Evolutionary conservation across 805 yeast species (phyloP), one percentile per base, ranked within the genome.

Genomic region (Lachancea nothofagi): DNA sequence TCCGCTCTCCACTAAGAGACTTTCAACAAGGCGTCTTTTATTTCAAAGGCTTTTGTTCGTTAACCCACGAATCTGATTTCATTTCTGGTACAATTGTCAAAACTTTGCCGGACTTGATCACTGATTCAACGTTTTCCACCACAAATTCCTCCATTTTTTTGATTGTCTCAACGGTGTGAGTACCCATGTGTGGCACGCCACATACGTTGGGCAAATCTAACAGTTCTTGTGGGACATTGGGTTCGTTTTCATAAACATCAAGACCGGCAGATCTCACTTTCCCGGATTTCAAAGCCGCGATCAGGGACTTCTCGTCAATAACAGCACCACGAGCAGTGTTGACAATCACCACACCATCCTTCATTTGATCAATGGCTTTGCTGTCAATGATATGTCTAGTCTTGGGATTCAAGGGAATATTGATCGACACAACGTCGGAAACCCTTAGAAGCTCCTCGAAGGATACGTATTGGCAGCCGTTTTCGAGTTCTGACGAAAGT

Each of bases 301-400:
- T 67, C 41, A 84, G 57, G 4, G 80, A 80, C 2, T 56, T 39
- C 58, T 83, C 89, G 57, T 83, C 82, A 48, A 82, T 74, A 29
- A 88, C 78, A 2, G 90, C 82, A 14, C 97, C 97, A 54, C 97
- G 75, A 5, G 96, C 93, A 9, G 95, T 86, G 64, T 88, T 88
- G 29, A 86, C 79, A 19, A 70, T 50, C 12, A 83, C 77, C 24
- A 80, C 88, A 29, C 88, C 93, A 42, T 77, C 76, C 61, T 88
- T 88, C 84, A 83, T 78, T 61, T 80, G 75, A 18, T 63, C 55
- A 40, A 88, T 71, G 2, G 78, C 67, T 9, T 71, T 78, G 33
- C 66, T 71, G 61, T 81, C 72, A 57, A 88, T 70, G 33, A 78
- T 67, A 58, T 88, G 95, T 43, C 67, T 74, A 1, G 97, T 88